These are phyloP conservation scores for Hexamita inflata DNA, from an alignment of 208 protist genomes.

Conservation along the genomic window DNA sequence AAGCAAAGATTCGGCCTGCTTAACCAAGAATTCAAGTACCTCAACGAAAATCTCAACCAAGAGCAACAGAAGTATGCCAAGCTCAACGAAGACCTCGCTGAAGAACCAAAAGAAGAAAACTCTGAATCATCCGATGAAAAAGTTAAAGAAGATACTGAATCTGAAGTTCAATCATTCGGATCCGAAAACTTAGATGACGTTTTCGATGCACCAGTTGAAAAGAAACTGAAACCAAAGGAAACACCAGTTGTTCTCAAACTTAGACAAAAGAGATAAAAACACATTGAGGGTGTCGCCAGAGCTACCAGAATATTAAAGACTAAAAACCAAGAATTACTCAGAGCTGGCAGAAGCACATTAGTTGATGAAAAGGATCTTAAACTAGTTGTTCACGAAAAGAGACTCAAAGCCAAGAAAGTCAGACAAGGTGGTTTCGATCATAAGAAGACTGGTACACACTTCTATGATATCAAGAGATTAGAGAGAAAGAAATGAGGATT, in stretches of 20 bases:
- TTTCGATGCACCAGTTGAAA: no score
- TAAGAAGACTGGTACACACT: slow-evolving; percentile 21
- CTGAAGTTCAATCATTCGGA: slow-evolving; percentile 21
- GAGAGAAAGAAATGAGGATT: no score
- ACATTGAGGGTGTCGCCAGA: background rate
- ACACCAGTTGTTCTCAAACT: slow-evolving; percentile 10
- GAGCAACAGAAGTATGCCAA: no score
- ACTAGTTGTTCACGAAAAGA: slow-evolving; percentile 39
- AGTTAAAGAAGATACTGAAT: slow-evolving; percentile 24
- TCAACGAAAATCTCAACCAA: no score
- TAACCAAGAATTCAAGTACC: no score
- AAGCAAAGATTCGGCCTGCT: background rate
- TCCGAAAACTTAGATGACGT: slow-evolving; percentile 34
- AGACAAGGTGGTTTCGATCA: background rate
- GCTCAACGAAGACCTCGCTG: no score
- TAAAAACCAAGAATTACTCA: background rate
- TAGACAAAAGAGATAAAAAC: no score
- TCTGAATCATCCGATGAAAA: slow-evolving; percentile 21
- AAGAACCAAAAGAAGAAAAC: slow-evolving; percentile 35
- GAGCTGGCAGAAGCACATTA: background rate
- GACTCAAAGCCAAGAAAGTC: background rate
- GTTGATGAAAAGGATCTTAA: slow-evolving; percentile 37
- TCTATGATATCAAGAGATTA: background rate
- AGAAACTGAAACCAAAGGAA: no score
- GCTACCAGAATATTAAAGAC: slow-evolving; percentile 13